phyloP scores from a whole-genome alignment of 805 yeast genomes.

The Candida glaebosa region DNA sequence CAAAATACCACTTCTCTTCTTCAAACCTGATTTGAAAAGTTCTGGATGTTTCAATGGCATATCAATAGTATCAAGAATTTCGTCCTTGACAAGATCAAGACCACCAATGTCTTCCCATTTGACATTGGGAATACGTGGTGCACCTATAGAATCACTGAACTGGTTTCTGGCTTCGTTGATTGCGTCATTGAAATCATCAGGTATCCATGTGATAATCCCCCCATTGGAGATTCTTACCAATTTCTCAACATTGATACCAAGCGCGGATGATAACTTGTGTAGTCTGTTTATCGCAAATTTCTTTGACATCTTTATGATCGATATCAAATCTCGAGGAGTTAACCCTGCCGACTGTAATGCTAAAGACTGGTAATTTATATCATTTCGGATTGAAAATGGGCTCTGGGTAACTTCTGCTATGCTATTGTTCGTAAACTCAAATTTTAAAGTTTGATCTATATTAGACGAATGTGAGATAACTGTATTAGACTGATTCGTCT shows the following conservation, averaged over 20 bases:
- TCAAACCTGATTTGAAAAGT: constrained; percentile 80
- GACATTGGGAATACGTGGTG: constrained; percentile 92
- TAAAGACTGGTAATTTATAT: constrained; percentile 53
- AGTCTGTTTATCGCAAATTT: constrained; percentile 51
- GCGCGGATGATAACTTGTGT: constrained; percentile 26
- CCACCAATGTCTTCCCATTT: constrained; percentile 99
- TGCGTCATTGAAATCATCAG: constrained; percentile 64
- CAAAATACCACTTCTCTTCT: constrained; percentile 89
- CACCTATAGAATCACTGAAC: constrained; percentile 92
- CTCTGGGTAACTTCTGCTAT: constrained; percentile 5
- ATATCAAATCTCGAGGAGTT: constrained; percentile 74
- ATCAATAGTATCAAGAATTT: constrained; percentile 91
- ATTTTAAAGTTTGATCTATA: neutral
- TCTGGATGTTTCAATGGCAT: constrained; percentile 94
- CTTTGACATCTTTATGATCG: constrained; percentile 68
- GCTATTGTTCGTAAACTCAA: constrained; percentile 4
- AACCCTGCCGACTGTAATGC: constrained; percentile 91
- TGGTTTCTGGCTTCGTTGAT: constrained; percentile 80
- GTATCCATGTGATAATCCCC: constrained; percentile 50
- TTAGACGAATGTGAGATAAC: constrained; percentile 2
- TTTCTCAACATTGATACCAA: constrained; percentile 17
- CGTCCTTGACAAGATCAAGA: constrained; percentile 82
- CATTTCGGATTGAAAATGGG: constrained; percentile 27
- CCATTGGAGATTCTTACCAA: constrained; percentile 48
- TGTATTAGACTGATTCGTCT: constrained; percentile 10